A percentile compares a stretch with the other conserved stretches of the same genome.
phyloP scores from a whole-genome alignment of 2,329 filamentous ascomycete species.

The Aspergillus pseudoviridinutans region DNA sequence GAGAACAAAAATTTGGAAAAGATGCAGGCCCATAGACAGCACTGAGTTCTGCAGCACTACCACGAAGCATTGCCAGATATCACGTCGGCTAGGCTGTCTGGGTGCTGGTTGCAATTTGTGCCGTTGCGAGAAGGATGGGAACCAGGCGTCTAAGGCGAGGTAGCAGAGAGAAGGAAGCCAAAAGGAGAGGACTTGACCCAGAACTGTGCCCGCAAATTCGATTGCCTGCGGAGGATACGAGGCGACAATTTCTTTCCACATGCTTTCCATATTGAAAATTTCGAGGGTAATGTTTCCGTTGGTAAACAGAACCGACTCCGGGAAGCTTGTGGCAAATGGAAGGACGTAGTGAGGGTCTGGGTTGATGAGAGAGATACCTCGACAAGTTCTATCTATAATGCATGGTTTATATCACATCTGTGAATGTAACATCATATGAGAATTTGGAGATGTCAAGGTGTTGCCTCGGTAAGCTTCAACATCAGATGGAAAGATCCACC shows the following conservation, averaged over 20 bases:
- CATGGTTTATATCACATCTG: background rate
- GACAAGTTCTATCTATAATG: background rate
- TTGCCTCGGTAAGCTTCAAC: background rate
- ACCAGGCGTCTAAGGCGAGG: slow-evolving; percentile 40
- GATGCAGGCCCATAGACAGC: slow-evolving; percentile 37
- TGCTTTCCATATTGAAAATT: background rate
- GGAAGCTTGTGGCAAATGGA: background rate
- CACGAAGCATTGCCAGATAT: slow-evolving; percentile 44
- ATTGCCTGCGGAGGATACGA: slow-evolving; percentile 20
- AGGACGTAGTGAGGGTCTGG: background rate
- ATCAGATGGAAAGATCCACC: background rate
- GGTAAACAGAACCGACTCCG: background rate
- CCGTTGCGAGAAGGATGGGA: slow-evolving; percentile 47
- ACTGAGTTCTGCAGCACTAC: slow-evolving; percentile 49
- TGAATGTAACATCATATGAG: background rate
- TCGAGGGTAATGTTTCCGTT: background rate
- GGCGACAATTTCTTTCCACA: slow-evolving; percentile 16
- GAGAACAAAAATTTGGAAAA: slow-evolving; percentile 16
- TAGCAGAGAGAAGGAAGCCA: slow-evolving; percentile 34
- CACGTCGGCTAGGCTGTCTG: slow-evolving; percentile 45
- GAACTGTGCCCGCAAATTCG: slow-evolving; percentile 25
- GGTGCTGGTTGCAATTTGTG: slow-evolving; percentile 55
- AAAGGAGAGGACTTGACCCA: slow-evolving; percentile 22
- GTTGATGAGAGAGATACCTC: background rate
- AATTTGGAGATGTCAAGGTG: background rate